phyloP scores from a whole-genome alignment of 176 grass and related monocot species.

The Ananas comosus region DNA sequence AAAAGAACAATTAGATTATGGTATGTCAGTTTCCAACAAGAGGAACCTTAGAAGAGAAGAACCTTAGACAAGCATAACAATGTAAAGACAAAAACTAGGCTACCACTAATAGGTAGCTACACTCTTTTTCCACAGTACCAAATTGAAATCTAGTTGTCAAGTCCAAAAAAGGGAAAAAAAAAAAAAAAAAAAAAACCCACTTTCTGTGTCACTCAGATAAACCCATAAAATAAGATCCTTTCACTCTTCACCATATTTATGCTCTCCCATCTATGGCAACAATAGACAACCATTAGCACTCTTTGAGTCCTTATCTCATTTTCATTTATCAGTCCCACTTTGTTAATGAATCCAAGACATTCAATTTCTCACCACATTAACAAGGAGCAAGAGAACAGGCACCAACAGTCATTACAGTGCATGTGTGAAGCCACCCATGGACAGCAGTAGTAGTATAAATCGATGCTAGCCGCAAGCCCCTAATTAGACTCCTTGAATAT shows the following conservation, averaged over 20 bases:
- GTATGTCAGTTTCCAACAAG: not conserved
- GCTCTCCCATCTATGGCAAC: not conserved
- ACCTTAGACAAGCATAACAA: not conserved
- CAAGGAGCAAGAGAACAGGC: not conserved
- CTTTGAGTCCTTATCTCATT: not conserved
- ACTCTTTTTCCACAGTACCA: not conserved
- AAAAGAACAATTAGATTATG: constrained; percentile 17
- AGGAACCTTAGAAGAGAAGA: not conserved
- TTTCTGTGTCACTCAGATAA: not conserved
- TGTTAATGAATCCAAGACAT: not conserved
- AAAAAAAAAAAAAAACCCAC: not conserved
- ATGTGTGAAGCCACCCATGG: too few relatives aligned
- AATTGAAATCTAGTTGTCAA: not conserved
- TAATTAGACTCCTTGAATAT: too few relatives aligned
- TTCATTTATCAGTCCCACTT: not conserved
- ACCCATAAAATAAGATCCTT: not conserved
- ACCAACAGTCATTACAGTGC: too few relatives aligned
- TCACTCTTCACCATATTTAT: not conserved
- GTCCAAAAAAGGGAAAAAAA: not conserved
- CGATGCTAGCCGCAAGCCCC: too few relatives aligned
- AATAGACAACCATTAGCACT: not conserved
- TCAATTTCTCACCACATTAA: not conserved
- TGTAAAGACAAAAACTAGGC: not conserved
- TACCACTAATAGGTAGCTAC: not conserved
- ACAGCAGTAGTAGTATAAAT: too few relatives aligned